These are phyloP conservation scores for Phyllosticta paracitricarpa DNA, from an alignment of 2,329 filamentous ascomycete genomes.

Conservation along the genomic window DNA sequence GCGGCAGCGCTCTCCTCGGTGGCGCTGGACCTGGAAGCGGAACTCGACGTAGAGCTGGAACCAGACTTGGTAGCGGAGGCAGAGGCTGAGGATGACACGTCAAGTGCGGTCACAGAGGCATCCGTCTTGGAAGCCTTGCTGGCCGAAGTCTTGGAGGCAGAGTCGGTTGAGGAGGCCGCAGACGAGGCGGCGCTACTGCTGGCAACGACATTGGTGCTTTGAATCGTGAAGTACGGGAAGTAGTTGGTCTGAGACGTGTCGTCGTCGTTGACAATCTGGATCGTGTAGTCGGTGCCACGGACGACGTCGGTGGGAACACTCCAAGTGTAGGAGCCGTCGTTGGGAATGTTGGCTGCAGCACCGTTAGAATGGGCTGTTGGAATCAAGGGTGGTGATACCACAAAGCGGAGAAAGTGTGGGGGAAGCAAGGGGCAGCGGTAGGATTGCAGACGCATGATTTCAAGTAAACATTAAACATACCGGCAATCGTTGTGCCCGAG, in stretches of 20 bases:
- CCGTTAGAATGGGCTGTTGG: background rate
- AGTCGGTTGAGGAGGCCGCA: slow-evolving; percentile 10
- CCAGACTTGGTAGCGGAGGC: slow-evolving; percentile 2
- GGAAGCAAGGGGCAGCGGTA: background rate
- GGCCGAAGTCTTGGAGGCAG: slow-evolving; percentile 17
- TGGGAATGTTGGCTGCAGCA: slow-evolving; percentile 35
- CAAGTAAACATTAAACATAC: slow-evolving; percentile 23
- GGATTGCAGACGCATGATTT: background rate
- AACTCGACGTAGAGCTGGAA: background rate
- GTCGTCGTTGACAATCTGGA: slow-evolving; percentile 42
- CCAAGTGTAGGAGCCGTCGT: slow-evolving; percentile 42
- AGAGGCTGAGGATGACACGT: background rate
- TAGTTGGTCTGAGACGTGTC: slow-evolving; percentile 40
- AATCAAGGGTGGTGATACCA: background rate
- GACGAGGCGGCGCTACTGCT: slow-evolving; percentile 18
- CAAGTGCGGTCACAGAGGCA: slow-evolving; percentile 14
- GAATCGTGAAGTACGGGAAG: slow-evolving; percentile 41
- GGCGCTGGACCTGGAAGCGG: background rate
- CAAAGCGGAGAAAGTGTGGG: background rate
- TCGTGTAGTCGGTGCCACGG: slow-evolving; percentile 39
- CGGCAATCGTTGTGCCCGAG: slow-evolving; percentile 31
- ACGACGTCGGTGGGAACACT: slow-evolving; percentile 31
- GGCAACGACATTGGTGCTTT: slow-evolving; percentile 33
- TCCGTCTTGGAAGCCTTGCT: slow-evolving; percentile 15
- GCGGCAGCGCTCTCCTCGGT: background rate